Conservation (phyloP, 1,139 yeast genomes). For the Kurtzmaniella quercitrusa region DNA sequence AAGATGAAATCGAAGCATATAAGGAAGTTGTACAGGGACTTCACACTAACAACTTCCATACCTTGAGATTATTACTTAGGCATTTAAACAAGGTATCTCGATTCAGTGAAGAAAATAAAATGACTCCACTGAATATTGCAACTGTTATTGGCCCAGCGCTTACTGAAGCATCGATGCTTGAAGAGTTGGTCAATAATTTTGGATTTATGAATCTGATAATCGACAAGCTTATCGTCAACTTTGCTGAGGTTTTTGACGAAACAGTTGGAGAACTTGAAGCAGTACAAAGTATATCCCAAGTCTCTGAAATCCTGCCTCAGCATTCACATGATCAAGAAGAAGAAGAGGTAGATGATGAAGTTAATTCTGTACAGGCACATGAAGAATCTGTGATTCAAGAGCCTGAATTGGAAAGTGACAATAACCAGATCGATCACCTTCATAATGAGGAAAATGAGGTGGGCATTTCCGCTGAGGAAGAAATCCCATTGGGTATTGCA, state of each 20-base stretch:
- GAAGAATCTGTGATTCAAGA: not conserved
- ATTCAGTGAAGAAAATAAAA: conserved; percentile 61
- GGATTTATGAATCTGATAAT: conserved; percentile 54
- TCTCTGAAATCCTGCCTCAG: not conserved
- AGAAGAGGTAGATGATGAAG: not conserved
- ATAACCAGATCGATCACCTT: not conserved
- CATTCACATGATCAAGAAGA: not conserved
- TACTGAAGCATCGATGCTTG: conserved; percentile 54
- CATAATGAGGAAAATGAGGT: not conserved
- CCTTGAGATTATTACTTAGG: conserved; percentile 60
- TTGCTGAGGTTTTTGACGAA: conserved; percentile 34
- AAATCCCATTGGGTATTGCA: not conserved
- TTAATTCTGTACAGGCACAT: not conserved
- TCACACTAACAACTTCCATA: conserved; percentile 64
- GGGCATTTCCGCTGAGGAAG: not conserved
- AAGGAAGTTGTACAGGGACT: conserved; percentile 42
- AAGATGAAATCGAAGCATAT: conserved; percentile 32
- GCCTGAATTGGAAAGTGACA: not conserved
- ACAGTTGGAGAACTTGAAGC: conserved; percentile 1
- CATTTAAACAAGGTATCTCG: conserved; percentile 66
- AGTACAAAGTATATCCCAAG: not conserved
- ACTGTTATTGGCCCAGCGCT: conserved; percentile 68
- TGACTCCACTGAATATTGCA: conserved; percentile 79
- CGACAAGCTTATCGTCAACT: conserved; percentile 46
- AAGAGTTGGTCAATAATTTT: conserved; percentile 45